Evolutionary conservation across 108 stramenopile species (phyloP).

Genomic region (Epipyxis sp.): DNA sequence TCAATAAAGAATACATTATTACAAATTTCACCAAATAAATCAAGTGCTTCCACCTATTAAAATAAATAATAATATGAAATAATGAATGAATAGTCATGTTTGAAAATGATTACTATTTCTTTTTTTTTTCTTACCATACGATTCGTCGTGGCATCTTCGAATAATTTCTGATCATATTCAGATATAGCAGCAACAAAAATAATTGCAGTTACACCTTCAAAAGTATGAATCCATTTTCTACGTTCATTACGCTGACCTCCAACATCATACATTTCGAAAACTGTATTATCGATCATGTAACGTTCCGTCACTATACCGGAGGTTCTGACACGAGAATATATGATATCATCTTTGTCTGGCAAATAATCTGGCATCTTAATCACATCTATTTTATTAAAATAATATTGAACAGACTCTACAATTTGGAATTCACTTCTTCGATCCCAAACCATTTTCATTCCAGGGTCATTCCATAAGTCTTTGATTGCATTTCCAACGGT

Average conservation of each 20-base stretch:
- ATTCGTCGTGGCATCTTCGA: conserved; percentile 55
- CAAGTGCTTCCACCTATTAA: conserved; percentile 52
- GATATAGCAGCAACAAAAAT: conserved; percentile 68
- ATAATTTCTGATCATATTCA: conserved; percentile 70
- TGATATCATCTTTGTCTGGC: conserved; percentile 54
- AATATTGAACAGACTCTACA: conserved; percentile 60
- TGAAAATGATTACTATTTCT: too few relatives aligned
- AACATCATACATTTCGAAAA: conserved; percentile 63
- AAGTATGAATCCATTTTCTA: conserved; percentile 64
- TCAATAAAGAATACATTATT: conserved; percentile 90
- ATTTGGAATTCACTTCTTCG: conserved; percentile 55
- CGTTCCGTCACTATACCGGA: conserved; percentile 58
- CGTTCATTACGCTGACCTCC: conserved; percentile 65
- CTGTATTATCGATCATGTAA: conserved; percentile 55
- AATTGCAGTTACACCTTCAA: conserved; percentile 67
- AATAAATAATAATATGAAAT: too few relatives aligned
- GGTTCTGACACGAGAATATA: conserved; percentile 59
- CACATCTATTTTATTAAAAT: conserved; percentile 56
- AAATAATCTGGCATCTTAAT: conserved; percentile 52
- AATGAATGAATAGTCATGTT: too few relatives aligned
- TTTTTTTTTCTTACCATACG: conserved; percentile 59
- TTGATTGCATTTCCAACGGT: conserved; percentile 47
- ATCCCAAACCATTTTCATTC: conserved; percentile 52
- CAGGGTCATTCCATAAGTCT: conserved; percentile 50
- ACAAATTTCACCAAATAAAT: conserved; percentile 72